Conservation (phyloP, 2,329 filamentous ascomycete genomes). For the Ascosphaera aggregata region DNA sequence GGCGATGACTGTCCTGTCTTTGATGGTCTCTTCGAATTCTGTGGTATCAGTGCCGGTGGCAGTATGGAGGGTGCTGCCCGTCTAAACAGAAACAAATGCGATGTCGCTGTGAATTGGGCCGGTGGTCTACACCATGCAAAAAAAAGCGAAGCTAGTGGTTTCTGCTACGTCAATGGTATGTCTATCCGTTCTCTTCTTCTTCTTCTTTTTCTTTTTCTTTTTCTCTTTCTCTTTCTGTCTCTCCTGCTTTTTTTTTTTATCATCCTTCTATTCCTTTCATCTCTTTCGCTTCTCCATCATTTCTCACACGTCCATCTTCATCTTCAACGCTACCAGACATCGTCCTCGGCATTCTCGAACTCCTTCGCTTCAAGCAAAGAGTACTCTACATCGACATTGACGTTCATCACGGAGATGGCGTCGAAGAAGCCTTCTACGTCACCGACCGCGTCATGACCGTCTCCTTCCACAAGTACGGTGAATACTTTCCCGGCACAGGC, state of each 20-base stretch:
- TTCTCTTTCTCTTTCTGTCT: too few relatives aligned
- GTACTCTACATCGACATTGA: conserved; percentile 46
- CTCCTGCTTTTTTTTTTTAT: too few relatives aligned
- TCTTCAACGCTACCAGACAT: conserved; percentile 34
- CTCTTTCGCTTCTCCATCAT: too few relatives aligned
- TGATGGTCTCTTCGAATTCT: conserved; percentile 47
- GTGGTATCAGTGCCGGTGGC: conserved; percentile 44
- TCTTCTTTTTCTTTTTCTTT: neutral
- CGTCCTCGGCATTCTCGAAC: conserved; percentile 40
- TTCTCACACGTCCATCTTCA: too few relatives aligned
- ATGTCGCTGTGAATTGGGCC: conserved; percentile 62
- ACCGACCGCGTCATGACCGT: conserved; percentile 50
- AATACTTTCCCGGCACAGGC: conserved; percentile 48
- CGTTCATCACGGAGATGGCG: conserved; percentile 43
- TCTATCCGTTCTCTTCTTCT: too few relatives aligned
- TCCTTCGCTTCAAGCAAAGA: conserved; percentile 38
- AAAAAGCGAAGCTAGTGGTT: conserved; percentile 80
- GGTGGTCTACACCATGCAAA: conserved; percentile 94
- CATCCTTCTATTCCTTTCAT: too few relatives aligned
- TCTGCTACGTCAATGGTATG: conserved; percentile 83
- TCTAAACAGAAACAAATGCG: conserved; percentile 43
- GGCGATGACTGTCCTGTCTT: conserved; percentile 43
- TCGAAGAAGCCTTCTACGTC: conserved; percentile 49
- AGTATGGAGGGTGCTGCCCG: conserved; percentile 49
- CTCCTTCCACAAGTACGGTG: conserved; percentile 50